These are phyloP conservation scores for Gillenia trifoliata DNA, from an alignment of 306 rosid species.

Conservation along the genomic window DNA sequence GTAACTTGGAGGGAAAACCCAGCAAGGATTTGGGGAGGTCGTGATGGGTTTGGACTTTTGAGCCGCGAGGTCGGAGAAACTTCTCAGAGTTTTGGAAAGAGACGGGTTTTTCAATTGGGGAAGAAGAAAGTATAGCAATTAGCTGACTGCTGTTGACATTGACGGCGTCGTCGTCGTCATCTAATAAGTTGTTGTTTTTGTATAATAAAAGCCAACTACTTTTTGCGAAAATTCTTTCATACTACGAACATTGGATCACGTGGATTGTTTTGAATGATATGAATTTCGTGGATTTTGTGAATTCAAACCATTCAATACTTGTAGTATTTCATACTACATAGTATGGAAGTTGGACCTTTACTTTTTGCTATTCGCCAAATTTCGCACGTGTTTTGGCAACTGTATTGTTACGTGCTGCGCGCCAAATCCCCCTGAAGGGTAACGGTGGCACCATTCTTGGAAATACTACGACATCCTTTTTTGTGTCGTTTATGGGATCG, in stretches of 20 bases:
- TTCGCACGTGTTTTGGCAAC: neutral
- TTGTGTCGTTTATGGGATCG: neutral
- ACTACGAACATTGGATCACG: too few relatives aligned
- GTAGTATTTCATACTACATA: too few relatives aligned
- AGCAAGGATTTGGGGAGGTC: constrained; percentile 5
- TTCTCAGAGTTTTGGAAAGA: neutral
- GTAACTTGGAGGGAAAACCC: constrained; percentile 12
- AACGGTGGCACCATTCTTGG: neutral
- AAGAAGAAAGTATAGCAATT: neutral
- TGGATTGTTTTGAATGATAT: too few relatives aligned
- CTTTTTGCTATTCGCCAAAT: neutral
- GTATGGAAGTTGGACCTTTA: neutral
- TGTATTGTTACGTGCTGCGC: neutral
- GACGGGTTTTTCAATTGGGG: neutral
- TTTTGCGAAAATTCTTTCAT: too few relatives aligned
- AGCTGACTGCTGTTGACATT: neutral
- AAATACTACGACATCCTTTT: neutral
- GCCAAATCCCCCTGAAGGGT: neutral
- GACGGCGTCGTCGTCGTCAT: neutral
- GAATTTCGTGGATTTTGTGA: too few relatives aligned
- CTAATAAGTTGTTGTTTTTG: neutral
- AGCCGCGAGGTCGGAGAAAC: neutral
- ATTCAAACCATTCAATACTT: too few relatives aligned
- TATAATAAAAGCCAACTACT: neutral
- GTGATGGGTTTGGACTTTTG: neutral